Percentiles rank a stretch among this genome's conserved stretches.
Evolutionary conservation across 163 green algal genomes (phyloP).

Genomic region (Prototheca cutis): DNA sequence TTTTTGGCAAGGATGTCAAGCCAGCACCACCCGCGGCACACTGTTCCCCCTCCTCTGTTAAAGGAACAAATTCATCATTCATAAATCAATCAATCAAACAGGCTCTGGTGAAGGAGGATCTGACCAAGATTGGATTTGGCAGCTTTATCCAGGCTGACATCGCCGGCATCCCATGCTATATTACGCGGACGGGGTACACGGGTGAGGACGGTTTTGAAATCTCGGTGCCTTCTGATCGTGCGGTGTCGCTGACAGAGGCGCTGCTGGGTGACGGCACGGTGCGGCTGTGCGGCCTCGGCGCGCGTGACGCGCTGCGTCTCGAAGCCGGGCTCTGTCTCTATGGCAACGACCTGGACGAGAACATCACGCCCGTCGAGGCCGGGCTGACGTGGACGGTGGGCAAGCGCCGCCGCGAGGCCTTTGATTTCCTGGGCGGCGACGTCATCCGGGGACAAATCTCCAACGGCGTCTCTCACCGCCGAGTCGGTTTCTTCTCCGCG

Average conservation of each 20-base stretch:
- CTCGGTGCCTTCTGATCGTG: constrained; percentile 50
- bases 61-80: no score
- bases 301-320: constrained; percentile 87
- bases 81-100: no score
- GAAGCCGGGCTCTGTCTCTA: constrained; percentile 98
- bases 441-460: constrained; percentile 89
- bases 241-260: constrained; percentile 55
- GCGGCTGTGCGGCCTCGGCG: constrained; percentile 76
- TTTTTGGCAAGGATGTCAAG: no score
- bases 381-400: constrained; percentile 95
- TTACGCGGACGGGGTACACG: constrained; percentile 91
- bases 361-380: constrained; percentile 89
- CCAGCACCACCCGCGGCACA: no score
- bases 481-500: constrained; percentile 74
- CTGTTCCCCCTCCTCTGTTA: no score
- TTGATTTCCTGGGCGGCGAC: constrained; percentile 86
- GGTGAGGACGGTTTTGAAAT: constrained; percentile 98
- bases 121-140: constrained; percentile 86
- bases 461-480: constrained; percentile 62
- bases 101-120: constrained; percentile 51
- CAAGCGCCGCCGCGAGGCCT: constrained; percentile 79
- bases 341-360: constrained; percentile 93
- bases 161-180: constrained; percentile 63
- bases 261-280: constrained; percentile 53
- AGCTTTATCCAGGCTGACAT: constrained; percentile 68